Evolutionary conservation across 2,329 filamentous ascomycete genomes (phyloP).

Genomic region (Colletotrichum musicola): DNA sequence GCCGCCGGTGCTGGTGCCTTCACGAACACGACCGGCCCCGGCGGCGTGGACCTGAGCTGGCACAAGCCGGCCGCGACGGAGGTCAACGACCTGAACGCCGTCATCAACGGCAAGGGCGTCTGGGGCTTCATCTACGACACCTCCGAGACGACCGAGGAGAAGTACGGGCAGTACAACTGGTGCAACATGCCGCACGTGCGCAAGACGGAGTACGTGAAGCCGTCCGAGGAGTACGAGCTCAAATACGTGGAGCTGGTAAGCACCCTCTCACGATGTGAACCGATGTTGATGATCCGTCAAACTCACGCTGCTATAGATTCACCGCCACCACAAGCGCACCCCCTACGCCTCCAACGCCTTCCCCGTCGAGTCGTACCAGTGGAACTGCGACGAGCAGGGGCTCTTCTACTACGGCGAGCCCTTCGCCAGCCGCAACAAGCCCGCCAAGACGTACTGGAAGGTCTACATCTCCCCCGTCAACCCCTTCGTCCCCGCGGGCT

Average conservation of each 20-base stretch:
- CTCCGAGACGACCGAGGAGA: conserved; percentile 66
- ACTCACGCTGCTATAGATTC: conserved; percentile 67
- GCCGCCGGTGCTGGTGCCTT: conserved; percentile 24
- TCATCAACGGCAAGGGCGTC: conserved; percentile 70
- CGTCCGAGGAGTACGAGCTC: conserved; percentile 70
- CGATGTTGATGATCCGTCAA: neutral
- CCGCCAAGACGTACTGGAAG: conserved; percentile 74
- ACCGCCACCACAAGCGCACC: conserved; percentile 87
- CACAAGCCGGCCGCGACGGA: conserved; percentile 65
- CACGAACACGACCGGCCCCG: neutral
- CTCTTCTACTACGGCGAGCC: conserved; percentile 78
- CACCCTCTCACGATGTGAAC: neutral
- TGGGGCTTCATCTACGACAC: conserved; percentile 82
- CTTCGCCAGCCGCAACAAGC: conserved; percentile 56
- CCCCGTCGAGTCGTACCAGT: conserved; percentile 77
- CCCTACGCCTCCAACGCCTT: conserved; percentile 85
- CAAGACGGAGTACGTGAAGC: conserved; percentile 70
- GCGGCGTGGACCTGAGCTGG: conserved; percentile 63
- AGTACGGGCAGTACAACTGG: conserved; percentile 80
- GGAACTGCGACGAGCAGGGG: conserved; percentile 78
- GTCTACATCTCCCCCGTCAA: conserved; percentile 73
- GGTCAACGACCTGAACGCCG: conserved; percentile 72
- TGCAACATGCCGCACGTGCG: conserved; percentile 93
- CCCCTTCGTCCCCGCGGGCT: conserved; percentile 75
- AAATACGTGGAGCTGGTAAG: conserved; percentile 81